phyloP scores from a whole-genome alignment of 2,329 filamentous ascomycete species.

The Trichoderma sp. region DNA sequence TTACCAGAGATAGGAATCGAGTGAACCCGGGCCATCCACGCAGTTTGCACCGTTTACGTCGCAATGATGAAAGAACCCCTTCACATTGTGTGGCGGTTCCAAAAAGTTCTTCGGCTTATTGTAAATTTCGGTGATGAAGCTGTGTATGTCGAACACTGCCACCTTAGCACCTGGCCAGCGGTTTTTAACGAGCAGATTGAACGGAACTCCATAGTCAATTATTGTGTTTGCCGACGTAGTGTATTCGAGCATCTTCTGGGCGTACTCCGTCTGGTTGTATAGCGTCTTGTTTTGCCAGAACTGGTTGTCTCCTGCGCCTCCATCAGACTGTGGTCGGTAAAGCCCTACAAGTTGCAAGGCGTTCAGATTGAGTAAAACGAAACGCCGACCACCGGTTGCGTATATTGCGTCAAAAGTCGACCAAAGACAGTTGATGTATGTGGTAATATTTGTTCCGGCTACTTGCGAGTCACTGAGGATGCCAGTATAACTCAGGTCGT shows the following conservation, averaged over 20 bases:
- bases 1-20: slow-evolving; percentile 11
- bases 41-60: slow-evolving; percentile 16
- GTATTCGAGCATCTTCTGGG: slow-evolving; percentile 47
- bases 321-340: slow-evolving; percentile 45
- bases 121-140: slow-evolving; percentile 63
- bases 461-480: slow-evolving; percentile 66
- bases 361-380: slow-evolving; percentile 68
- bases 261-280: slow-evolving; percentile 48
- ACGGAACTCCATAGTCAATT: slow-evolving; percentile 48
- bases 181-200: slow-evolving; percentile 41
- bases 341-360: slow-evolving; percentile 65
- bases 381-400: slow-evolving; percentile 62
- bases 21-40: background rate
- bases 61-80: slow-evolving; percentile 58
- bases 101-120: slow-evolving; percentile 59
- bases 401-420: slow-evolving; percentile 62
- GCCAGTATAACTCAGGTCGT: slow-evolving; percentile 66
- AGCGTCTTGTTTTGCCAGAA: slow-evolving; percentile 48
- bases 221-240: slow-evolving; percentile 49
- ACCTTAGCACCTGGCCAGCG: slow-evolving; percentile 60
- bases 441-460: slow-evolving; percentile 56
- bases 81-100: slow-evolving; percentile 62
- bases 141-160: slow-evolving; percentile 66
- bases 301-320: slow-evolving; percentile 25
- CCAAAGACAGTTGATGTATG: slow-evolving; percentile 70